Conservation (phyloP, 2,329 filamentous ascomycete species). For the Thermothelomyces thermophilus region DNA sequence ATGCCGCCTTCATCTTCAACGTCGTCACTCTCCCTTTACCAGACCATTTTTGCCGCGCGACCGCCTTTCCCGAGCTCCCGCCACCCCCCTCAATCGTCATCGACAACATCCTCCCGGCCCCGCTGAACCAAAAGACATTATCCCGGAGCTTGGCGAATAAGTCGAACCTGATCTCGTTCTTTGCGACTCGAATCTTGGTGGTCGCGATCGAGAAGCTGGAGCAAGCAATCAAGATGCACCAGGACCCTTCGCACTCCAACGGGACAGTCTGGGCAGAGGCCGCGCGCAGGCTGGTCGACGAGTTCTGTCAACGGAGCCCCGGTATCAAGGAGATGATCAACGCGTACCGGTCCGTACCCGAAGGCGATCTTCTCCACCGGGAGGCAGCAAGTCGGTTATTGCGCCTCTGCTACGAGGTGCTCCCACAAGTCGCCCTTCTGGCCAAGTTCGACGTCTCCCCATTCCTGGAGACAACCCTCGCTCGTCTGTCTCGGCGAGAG, state of each 20-base stretch:
- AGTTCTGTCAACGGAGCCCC: slow-evolving; percentile 73
- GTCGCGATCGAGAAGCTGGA: slow-evolving; percentile 73
- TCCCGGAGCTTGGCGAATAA: slow-evolving; percentile 72
- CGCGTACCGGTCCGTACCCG: slow-evolving; percentile 62
- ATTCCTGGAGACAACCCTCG: slow-evolving; percentile 62
- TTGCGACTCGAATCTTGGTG: slow-evolving; percentile 72
- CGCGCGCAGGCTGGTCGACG: slow-evolving; percentile 57
- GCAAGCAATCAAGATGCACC: slow-evolving; percentile 55
- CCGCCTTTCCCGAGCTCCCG: slow-evolving; percentile 58
- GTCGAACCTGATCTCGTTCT: slow-evolving; percentile 74
- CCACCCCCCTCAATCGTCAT: slow-evolving; percentile 74
- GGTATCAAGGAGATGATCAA: slow-evolving; percentile 73
- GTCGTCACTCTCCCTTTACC: slow-evolving; percentile 71
- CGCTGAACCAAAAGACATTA: slow-evolving; percentile 72
- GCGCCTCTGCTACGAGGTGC: slow-evolving; percentile 74
- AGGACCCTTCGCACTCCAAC: slow-evolving; percentile 34
- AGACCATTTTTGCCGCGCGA: slow-evolving; percentile 59
- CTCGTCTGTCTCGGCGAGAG: slow-evolving; percentile 49
- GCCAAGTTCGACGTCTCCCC: slow-evolving; percentile 85
- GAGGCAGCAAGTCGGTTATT: slow-evolving; percentile 74
- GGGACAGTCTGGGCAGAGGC: slow-evolving; percentile 62
- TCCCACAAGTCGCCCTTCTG: slow-evolving; percentile 71
- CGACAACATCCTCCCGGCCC: slow-evolving; percentile 79
- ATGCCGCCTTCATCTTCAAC: slow-evolving; percentile 81
- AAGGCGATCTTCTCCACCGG: slow-evolving; percentile 65